Evolutionary conservation across 2,329 filamentous ascomycete genomes (phyloP), one percentile per base, ranked within the genome.

Genomic region (Diplodia scrobiculata): DNA sequence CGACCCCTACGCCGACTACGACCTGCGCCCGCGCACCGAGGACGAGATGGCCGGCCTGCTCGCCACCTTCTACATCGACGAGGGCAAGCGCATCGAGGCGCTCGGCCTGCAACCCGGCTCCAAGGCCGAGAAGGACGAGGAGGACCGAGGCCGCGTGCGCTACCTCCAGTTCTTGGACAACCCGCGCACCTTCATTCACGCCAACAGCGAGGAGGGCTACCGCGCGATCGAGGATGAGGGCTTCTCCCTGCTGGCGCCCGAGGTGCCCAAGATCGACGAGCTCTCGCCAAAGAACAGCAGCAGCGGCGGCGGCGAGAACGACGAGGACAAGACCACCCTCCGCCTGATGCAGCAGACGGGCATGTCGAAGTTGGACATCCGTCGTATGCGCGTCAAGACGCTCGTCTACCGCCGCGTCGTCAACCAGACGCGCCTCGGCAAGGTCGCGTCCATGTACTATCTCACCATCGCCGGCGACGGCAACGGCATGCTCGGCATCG

Each of bases 341-440:
- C 79, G 81, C 47, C 76, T 89, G 51, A 80, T 84, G 70, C 81
- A 85, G 71, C 81, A 84, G 69, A 86, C 87, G 1, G 86, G 86
- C 32, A 82, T 85, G 74, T 25, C 25, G 3, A 25, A 25, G 25
- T 4, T 25, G 25, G 25, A 84, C 67, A 80, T 89, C 62, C 72
- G 73, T 27, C 72, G 71, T 1, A 78, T 96, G 67, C 82, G 85
- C 67, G 80, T 86, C 69, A 97, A 96, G 84, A 83, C 84, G 55
- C 80, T 99, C 54, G 90, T 96, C 54, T 74, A 75, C 4, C 91
- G 94, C 73, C 79, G 80, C 48, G 95, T 99, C 67, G 83, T 86
- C 70, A 98, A 99, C 80, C 94, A 98, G 84, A 98, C 95, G 25
- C 91, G 94, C 82, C 87, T 99, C 79, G 95, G 95, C 76, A 99